phyloP scores from a whole-genome alignment of 345 rosid genomes.

The Gossypium sturtianum region DNA sequence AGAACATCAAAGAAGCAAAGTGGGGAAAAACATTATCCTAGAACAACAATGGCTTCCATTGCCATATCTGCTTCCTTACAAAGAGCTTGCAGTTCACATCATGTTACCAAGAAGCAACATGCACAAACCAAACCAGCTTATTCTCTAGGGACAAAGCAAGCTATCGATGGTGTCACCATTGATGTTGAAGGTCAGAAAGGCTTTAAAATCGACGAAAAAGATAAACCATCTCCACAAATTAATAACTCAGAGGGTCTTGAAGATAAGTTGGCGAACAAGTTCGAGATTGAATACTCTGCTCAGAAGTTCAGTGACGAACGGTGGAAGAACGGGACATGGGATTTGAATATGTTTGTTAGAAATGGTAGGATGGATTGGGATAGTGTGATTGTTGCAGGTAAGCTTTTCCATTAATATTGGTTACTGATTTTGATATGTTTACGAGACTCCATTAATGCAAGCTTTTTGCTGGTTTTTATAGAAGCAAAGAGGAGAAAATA shows the following conservation, averaged over 20 bases:
- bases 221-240: neutral
- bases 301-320: slow-evolving; percentile 32
- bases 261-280: neutral
- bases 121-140: slow-evolving; percentile 18
- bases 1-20: neutral
- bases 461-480: slow-evolving; percentile 13
- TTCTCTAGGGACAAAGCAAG: slow-evolving; percentile 35
- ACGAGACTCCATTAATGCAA: neutral
- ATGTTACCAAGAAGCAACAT: slow-evolving; percentile 21
- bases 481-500: slow-evolving; percentile 57
- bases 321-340: slow-evolving; percentile 55
- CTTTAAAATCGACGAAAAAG: slow-evolving; percentile 11
- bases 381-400: slow-evolving; percentile 41
- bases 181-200: slow-evolving; percentile 26
- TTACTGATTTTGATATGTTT: neutral
- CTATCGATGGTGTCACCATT: slow-evolving; percentile 21
- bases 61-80: slow-evolving; percentile 44
- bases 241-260: slow-evolving; percentile 11
- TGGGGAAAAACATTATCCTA: neutral
- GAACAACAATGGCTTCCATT: slow-evolving; percentile 33
- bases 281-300: slow-evolving; percentile 19
- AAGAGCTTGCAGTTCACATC: slow-evolving; percentile 21
- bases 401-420: neutral
- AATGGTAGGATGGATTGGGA: slow-evolving; percentile 52
- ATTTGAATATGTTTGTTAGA: slow-evolving; percentile 46